Evolutionary conservation across 306 rosid species (phyloP), one percentile per base, ranked within the genome.

Genomic region (Malus fusca): DNA sequence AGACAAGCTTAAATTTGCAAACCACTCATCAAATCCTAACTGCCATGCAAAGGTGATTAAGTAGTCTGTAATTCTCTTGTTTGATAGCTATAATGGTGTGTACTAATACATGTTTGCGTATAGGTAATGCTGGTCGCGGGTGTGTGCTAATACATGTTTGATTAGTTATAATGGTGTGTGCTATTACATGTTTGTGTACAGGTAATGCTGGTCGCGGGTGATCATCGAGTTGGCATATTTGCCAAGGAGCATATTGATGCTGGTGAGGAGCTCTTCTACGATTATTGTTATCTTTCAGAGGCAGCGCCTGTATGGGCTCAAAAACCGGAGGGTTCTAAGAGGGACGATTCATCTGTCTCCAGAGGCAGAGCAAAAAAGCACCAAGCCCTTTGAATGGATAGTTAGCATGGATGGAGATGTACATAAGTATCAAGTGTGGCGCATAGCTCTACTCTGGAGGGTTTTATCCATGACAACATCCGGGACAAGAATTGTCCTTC

Each of bases 201-300:
- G 98, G 98, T 95, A 79, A 92, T 95, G 90, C 75, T 95, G 87
- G 98, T 95, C 30, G 95, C 97, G 2, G 98, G 98, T 80, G 98
- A 95, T 88, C 97, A 95, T 80, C 86, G 98, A 33, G 98, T 95
- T 30, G 98, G 97, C 79, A 95, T 95, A 70, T 95, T 95, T 70
- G 93, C 98, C 75, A 95, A 90, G 90, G 98, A 95, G 84, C 93
- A 71, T 74, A 95, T 95, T 13, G 97, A 92, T 78, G 89, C 95
- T 44, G 83, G 97, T 72, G 96, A 95, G 84, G 98, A 95, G 88
- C 87, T 95, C 81, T 95, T 95, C 89, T 95, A 92, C 31, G 98
- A 95, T 79, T 95, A 95, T 73, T 87, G 97, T 48, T 95, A 95
- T 66, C 96, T 96, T 59, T 92, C 96, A 14, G 93, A 92, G 75